phyloP scores from a whole-genome alignment of 2,329 filamentous ascomycete genomes.

The Ambrosiella cleistominuta region DNA sequence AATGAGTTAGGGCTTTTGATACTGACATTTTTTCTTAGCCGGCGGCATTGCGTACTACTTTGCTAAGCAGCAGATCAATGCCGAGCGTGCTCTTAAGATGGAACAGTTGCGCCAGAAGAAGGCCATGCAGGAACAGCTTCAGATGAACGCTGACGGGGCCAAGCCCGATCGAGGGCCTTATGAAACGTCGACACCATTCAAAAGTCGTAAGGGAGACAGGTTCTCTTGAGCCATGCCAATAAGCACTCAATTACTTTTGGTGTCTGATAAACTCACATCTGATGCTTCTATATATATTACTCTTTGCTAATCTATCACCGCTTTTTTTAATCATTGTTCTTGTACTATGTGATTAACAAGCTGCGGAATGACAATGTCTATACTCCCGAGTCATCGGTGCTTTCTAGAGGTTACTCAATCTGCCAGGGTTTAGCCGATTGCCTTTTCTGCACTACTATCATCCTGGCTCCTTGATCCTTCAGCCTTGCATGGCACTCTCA shows the following conservation, averaged over 20 bases:
- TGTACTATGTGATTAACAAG: too few relatives aligned
- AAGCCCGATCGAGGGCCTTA: slow-evolving; percentile 37
- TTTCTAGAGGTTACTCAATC: background rate
- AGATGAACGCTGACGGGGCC: background rate
- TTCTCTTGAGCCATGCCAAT: slow-evolving; percentile 38
- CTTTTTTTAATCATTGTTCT: too few relatives aligned
- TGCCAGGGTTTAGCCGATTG: background rate
- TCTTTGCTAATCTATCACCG: too few relatives aligned
- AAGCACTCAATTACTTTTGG: too few relatives aligned
- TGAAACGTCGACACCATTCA: slow-evolving; percentile 59
- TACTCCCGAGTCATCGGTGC: background rate
- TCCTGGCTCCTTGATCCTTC: slow-evolving; percentile 4
- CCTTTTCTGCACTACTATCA: background rate
- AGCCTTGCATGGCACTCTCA: slow-evolving; percentile 3
- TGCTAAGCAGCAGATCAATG: slow-evolving; percentile 86
- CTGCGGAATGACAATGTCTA: too few relatives aligned
- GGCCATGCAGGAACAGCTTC: slow-evolving; percentile 25
- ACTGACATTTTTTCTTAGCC: slow-evolving; percentile 29
- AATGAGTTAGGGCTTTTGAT: too few relatives aligned
- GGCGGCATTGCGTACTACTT: slow-evolving; percentile 90
- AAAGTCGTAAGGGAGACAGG: slow-evolving; percentile 68
- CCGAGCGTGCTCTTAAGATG: slow-evolving; percentile 58
- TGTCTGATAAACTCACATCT: too few relatives aligned
- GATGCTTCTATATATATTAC: too few relatives aligned
- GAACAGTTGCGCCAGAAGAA: slow-evolving; percentile 49